Conservation (phyloP, 345 rosid genomes). For the Moricandia moricandioides region DNA sequence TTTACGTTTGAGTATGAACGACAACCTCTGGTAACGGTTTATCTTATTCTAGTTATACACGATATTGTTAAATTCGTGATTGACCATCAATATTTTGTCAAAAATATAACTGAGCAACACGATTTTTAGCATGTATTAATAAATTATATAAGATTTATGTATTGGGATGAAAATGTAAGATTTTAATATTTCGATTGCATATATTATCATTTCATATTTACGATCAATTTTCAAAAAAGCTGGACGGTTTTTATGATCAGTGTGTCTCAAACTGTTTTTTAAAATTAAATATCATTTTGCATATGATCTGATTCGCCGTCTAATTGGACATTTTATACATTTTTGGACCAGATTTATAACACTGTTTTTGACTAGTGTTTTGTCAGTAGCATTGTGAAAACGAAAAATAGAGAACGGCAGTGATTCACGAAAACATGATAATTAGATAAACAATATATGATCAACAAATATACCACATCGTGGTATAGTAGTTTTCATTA, state of each 20-base stretch:
- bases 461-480: too few relatives aligned
- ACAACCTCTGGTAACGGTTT: slow-evolving; percentile 33
- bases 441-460: background rate
- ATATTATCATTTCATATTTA: background rate
- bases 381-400: too few relatives aligned
- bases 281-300: too few relatives aligned
- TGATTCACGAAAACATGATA: background rate
- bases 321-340: too few relatives aligned
- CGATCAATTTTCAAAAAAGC: background rate
- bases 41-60: slow-evolving; percentile 4
- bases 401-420: background rate
- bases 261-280: too few relatives aligned
- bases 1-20: slow-evolving; percentile 30
- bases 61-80: background rate
- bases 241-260: too few relatives aligned
- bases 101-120: background rate
- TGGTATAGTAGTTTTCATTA: too few relatives aligned
- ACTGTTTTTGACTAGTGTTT: too few relatives aligned
- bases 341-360: too few relatives aligned
- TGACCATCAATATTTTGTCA: slow-evolving; percentile 18
- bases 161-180: background rate
- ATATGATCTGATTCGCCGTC: too few relatives aligned
- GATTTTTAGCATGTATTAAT: background rate
- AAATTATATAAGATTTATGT: background rate
- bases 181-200: background rate